Percentiles rank a stretch among this genome's conserved stretches.
Evolutionary conservation across 148 eudicot species (phyloP).

Genomic region (Persicaria maculosa): DNA sequence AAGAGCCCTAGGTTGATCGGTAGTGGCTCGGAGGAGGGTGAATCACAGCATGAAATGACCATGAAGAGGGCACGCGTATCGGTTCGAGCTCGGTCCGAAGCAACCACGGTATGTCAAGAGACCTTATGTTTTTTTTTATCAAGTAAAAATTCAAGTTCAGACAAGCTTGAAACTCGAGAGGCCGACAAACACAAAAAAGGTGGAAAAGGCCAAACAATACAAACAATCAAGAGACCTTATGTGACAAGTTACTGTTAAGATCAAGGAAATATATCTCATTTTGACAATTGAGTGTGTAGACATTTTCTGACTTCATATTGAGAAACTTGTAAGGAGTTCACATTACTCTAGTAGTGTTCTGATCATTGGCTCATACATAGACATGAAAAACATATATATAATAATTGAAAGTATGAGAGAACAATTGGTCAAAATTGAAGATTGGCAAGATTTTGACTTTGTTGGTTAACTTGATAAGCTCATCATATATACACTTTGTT

Average conservation of each 20-base stretch:
- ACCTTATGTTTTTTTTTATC: background rate
- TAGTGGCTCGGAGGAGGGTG: constrained; percentile 3
- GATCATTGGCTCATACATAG: background rate
- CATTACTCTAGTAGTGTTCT: background rate
- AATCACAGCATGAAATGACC: constrained; percentile 15
- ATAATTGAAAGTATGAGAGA: background rate
- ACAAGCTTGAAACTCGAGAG: too few relatives aligned
- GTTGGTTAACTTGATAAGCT: background rate
- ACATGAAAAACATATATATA: background rate
- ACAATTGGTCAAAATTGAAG: background rate
- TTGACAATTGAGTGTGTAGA: too few relatives aligned
- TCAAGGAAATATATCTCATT: too few relatives aligned
- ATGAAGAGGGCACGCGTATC: constrained; percentile 32
- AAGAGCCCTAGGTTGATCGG: constrained; percentile 5
- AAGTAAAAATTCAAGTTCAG: too few relatives aligned
- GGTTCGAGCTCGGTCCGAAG: constrained; percentile 32
- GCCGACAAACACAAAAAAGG: too few relatives aligned
- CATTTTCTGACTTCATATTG: background rate
- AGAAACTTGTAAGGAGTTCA: background rate
- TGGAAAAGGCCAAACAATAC: too few relatives aligned
- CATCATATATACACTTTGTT: background rate
- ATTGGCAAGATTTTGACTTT: constrained; percentile 1
- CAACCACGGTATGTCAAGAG: constrained; percentile 24
- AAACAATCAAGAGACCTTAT: too few relatives aligned
- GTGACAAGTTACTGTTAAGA: background rate